Base-by-base conservation (phyloP, 2,329 filamentous ascomycete genomes). In the Pestalotiopsis sp. region DNA sequence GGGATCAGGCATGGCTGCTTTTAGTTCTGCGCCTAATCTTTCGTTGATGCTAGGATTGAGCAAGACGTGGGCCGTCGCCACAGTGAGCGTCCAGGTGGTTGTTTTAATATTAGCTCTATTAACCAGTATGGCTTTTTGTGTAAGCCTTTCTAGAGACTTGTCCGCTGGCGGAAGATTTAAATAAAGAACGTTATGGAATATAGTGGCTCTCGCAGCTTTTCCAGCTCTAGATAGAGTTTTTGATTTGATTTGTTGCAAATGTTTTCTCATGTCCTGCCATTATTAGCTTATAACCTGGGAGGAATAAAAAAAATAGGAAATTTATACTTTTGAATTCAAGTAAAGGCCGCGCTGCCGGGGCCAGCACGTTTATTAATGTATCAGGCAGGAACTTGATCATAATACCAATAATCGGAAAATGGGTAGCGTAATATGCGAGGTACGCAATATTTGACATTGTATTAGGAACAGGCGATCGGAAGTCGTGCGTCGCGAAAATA, bases 391-490 rank as follows among this genome's bases (percentile, higher is more conserved):
- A 66, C 38, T 45, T 58, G 20, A 73, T 66, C 4, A 56, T 20
- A 1, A 69, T 71, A 0, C 71, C 72, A 52, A 73, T 68, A 68
- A 73, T 39, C 66, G 68, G 17, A 73, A 56, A 38, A 25, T 38
- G 58, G 70, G 70, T 64, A 73, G 74, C 23, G 69, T 71, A 3
- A 36, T 52, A 3, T 13, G 39, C 66, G 57, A 63, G 4, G 14
- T 25, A 6, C 39, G 36, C 6, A 17, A 38, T 3, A 38, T 11
- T 68, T 39, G 45, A 27, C 27, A 57, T 27, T 63, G 13, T 2
- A 39, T 13, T 25, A 23, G 11, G 41, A 4, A 36, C 41, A 20
- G 45, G 45, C n/a, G 31, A 52, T 36, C 49, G 41, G 13, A 68
- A 68, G n/a, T 68, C 66, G 36, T 2, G 58, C 31, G 4, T 57